Evolutionary conservation across 2,329 filamentous ascomycete genomes (phyloP), one percentile per base, ranked within the genome.

Genomic region (Ilyonectria sp.): DNA sequence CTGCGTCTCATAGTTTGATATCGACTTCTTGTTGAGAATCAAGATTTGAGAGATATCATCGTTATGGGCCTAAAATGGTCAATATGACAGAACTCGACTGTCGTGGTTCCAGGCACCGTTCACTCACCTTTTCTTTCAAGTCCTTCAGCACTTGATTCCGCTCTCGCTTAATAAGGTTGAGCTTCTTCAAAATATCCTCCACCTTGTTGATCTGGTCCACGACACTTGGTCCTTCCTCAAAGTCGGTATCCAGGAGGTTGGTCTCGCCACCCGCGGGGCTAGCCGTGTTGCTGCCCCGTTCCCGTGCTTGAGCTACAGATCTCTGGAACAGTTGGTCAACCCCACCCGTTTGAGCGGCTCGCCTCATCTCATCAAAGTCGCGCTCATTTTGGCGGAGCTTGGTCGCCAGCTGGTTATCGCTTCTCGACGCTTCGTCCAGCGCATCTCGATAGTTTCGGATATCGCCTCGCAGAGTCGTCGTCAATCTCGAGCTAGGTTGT

Each of bases 1-100:
- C 76, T 97, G 94, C 13, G 87, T 91, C 80, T 99, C 96, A 76
- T 96, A 95, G 76, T 94, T 97, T 21, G 94, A 89, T 76, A 98
- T 95, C 2, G 94, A 92, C 82, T 98, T 99, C 80, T 98, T 98
- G 86, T 99, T 99, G 66, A 99, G 85, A 63, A 99, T 99, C 67
- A 99, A 86, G 13, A 98, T 95, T 77, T 97, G 96, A 6, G 95
- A 98, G 70, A 99, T 99, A 76, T 99, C 97, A 77, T 99, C 97
- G 72, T 93, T 94, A 82, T 97, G 95, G 60, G 95, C 92, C 95
- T 98, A 60, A 10, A 2, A 19, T 54, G 69, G 68, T 65, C 81
- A 44, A 11, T 35, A 55, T 15, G 11, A 15, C 17, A 44, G 19
- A 8, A 19, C 13, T 33, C 8, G 9, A 19, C 29, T 4, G 7